Percentiles rank a stretch among this genome's conserved stretches.
These are phyloP conservation scores for Komagataella phaffii DNA, from an alignment of 805 yeast species.

Conservation along the genomic window DNA sequence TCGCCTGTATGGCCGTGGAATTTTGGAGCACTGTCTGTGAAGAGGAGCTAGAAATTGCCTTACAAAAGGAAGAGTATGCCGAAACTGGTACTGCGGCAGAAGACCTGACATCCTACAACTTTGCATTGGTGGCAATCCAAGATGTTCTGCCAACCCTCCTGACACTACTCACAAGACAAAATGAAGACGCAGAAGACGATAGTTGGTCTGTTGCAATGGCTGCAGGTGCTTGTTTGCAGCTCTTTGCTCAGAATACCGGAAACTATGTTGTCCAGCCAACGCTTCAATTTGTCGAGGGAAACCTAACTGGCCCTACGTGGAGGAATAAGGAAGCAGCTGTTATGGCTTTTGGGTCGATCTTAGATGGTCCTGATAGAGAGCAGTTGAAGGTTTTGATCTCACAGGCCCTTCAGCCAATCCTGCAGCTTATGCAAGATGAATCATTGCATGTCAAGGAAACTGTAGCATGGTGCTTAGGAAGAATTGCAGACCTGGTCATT, in stretches of 20 bases:
- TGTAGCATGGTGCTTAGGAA: constrained; percentile 96
- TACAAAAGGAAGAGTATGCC: constrained; percentile 50
- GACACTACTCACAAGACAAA: constrained; percentile 69
- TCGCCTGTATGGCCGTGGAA: constrained; percentile 96
- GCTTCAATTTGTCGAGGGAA: constrained; percentile 66
- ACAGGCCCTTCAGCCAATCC: constrained; percentile 75
- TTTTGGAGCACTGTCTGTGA: constrained; percentile 99
- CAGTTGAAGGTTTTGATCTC: constrained; percentile 55
- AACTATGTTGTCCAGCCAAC: constrained; percentile 80
- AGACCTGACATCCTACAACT: constrained; percentile 45
- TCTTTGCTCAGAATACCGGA: constrained; percentile 86
- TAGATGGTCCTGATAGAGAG: constrained; percentile 82
- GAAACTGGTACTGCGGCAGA: constrained; percentile 28
- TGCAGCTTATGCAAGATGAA: constrained; percentile 60
- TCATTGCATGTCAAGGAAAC: constrained; percentile 86
- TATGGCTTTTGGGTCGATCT: constrained; percentile 96
- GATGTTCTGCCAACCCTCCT: constrained; percentile 85
- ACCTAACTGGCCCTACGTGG: constrained; percentile 57
- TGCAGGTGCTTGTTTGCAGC: constrained; percentile 92
- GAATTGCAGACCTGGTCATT: constrained; percentile 80
- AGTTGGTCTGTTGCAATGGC: constrained; percentile 99
- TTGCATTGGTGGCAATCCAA: constrained; percentile 71
- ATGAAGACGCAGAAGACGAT: constrained; percentile 89
- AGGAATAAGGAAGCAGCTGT: constrained; percentile 92
- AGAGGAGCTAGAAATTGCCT: constrained; percentile 75